These are phyloP conservation scores for Phaeoacremonium minimum DNA, from an alignment of 2,329 filamentous ascomycete species.

Conservation along the genomic window DNA sequence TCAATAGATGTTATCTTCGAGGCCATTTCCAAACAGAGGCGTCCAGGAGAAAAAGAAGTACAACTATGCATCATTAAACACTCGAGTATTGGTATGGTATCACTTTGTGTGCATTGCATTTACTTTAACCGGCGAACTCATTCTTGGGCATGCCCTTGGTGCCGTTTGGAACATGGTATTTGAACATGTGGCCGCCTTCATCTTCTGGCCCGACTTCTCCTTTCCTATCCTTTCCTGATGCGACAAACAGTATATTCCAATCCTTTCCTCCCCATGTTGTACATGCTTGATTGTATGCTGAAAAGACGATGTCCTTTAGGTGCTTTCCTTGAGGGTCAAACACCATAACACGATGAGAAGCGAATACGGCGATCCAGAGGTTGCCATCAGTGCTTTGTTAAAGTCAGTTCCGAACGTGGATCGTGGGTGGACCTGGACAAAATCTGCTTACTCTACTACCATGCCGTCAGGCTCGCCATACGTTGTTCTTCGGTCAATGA, in stretches of 20 bases:
- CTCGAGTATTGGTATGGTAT: too few relatives aligned
- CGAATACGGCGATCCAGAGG: conserved; percentile 29
- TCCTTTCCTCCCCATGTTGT: conserved; percentile 29
- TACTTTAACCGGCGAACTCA: conserved; percentile 23
- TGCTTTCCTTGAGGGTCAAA: conserved; percentile 23
- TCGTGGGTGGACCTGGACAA: background rate
- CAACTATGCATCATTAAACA: too few relatives aligned
- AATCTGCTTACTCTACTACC: conserved; percentile 26
- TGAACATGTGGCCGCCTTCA: conserved; percentile 30
- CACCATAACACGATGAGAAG: conserved; percentile 25
- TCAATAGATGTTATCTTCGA: too few relatives aligned
- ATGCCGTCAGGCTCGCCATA: conserved; percentile 30
- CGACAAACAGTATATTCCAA: conserved; percentile 24
- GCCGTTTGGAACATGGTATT: conserved; percentile 17
- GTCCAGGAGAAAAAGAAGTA: too few relatives aligned
- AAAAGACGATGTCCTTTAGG: conserved; percentile 25
- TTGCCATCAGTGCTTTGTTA: conserved; percentile 24
- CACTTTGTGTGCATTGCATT: too few relatives aligned
- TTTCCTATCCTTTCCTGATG: conserved; percentile 20
- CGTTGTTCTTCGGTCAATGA: conserved; percentile 18
- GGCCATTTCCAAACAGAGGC: too few relatives aligned
- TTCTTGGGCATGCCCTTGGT: conserved; percentile 22
- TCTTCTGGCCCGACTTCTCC: conserved; percentile 16
- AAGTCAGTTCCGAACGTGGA: background rate
- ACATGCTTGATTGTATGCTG: conserved; percentile 26